A percentile compares a stretch with the other conserved stretches of the same genome.
Evolutionary conservation across 169 alveolate species (phyloP).

Genomic region (Cryptosporidium parvum): DNA sequence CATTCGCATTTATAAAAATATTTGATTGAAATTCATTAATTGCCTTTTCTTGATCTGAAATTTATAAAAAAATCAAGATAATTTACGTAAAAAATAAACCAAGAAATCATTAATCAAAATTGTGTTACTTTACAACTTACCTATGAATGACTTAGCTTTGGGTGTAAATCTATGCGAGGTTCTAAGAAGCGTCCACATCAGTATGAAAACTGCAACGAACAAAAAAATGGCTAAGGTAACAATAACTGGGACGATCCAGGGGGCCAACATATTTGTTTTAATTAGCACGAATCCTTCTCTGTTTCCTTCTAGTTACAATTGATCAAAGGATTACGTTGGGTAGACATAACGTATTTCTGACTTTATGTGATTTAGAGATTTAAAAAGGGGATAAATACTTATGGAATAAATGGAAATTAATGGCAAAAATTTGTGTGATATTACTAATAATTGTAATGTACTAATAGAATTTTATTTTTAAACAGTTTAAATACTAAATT

Average conservation of each 20-base stretch:
- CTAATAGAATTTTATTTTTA: background rate
- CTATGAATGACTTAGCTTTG: constrained; percentile 23
- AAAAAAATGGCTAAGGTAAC: constrained; percentile 37
- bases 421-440: background rate
- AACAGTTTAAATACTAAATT: background rate
- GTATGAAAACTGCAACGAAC: constrained; percentile 8
- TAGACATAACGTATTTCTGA: constrained; percentile 68
- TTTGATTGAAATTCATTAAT: constrained; percentile 27
- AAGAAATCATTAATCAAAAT: background rate
- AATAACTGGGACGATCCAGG: constrained; percentile 67
- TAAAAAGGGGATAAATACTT: background rate
- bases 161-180: constrained; percentile 69
- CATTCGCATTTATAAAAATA: constrained; percentile 32
- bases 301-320: background rate
- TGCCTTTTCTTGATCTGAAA: constrained; percentile 43
- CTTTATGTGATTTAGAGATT: constrained; percentile 47
- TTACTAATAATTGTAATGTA: background rate
- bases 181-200: constrained; percentile 70
- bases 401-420: background rate
- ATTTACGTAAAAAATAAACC: background rate
- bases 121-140: constrained; percentile 18
- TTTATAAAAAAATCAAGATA: background rate
- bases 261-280: constrained; percentile 40
- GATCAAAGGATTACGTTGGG: background rate
- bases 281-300: background rate